A percentile compares a stretch with the other conserved stretches of the same genome.
These are phyloP conservation scores for Jacaranda copaia DNA, from an alignment of 257 asterid genomes.

Conservation along the genomic window DNA sequence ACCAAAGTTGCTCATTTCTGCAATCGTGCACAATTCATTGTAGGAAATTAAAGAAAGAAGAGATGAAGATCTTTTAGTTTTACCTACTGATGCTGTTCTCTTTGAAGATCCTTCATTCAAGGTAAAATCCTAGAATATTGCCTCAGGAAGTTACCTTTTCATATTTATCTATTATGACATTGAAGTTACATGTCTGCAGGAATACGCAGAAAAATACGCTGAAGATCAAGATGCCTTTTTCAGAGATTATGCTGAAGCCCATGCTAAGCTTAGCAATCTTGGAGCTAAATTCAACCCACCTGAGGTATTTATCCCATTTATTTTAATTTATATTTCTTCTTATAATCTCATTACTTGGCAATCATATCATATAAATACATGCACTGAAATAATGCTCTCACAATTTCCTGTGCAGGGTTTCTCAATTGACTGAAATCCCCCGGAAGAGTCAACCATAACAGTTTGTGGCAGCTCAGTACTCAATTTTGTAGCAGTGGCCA, in stretches of 20 bases:
- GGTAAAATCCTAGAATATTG: slow-evolving; percentile 49
- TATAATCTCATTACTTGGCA: background rate
- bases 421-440: slow-evolving; percentile 61
- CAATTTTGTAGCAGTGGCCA: slow-evolving; percentile 27
- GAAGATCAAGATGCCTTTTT: slow-evolving; percentile 87
- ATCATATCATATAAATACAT: slow-evolving; percentile 6
- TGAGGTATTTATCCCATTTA: slow-evolving; percentile 59
- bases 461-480: slow-evolving; percentile 78
- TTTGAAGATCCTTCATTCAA: slow-evolving; percentile 96
- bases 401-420: slow-evolving; percentile 68
- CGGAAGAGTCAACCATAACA: slow-evolving; percentile 63
- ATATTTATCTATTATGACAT: slow-evolving; percentile 27
- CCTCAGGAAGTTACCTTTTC: slow-evolving; percentile 8
- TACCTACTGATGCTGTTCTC: slow-evolving; percentile 95
- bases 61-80: slow-evolving; percentile 88
- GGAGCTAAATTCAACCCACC: slow-evolving; percentile 97
- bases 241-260: slow-evolving; percentile 92
- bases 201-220: slow-evolving; percentile 93
- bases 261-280: slow-evolving; percentile 94
- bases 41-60: slow-evolving; percentile 87
- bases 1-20: slow-evolving; percentile 26
- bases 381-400: slow-evolving; percentile 4
- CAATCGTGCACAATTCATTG: slow-evolving; percentile 34
- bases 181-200: slow-evolving; percentile 48
- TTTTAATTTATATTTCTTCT: background rate